phyloP scores from a whole-genome alignment of 129 eudicot genomes.

The Artemisia tridentata region DNA sequence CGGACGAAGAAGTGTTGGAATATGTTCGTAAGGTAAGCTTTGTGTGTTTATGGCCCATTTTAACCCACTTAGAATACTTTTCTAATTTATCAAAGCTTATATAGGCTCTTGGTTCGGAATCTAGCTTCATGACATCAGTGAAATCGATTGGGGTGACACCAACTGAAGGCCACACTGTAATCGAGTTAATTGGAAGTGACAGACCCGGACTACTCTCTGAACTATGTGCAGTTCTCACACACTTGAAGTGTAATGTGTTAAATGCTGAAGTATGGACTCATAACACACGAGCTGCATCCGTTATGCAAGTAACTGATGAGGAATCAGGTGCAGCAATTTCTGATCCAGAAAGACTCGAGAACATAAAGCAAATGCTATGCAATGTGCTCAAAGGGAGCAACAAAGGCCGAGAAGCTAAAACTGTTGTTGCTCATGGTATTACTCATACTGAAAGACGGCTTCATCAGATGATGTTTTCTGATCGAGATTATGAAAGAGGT shows the following conservation, averaged over 20 bases:
- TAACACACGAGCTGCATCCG: constrained; percentile 79
- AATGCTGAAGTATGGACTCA: constrained; percentile 92
- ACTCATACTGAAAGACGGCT: constrained; percentile 80
- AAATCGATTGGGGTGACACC: constrained; percentile 56
- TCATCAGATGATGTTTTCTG: constrained; percentile 86
- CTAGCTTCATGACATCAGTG: constrained; percentile 46
- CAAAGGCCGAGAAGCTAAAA: constrained; percentile 57
- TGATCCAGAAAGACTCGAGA: constrained; percentile 55
- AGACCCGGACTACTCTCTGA: constrained; percentile 84
- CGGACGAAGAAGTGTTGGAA: constrained; percentile 60
- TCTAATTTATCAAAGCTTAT: too few species aligned
- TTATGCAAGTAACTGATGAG: constrained; percentile 73
- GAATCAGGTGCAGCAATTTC: constrained; percentile 50
- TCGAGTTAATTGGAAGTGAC: constrained; percentile 73
- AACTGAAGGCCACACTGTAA: constrained; percentile 54
- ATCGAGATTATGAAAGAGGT: constrained; percentile 55
- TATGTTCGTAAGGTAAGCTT: constrained; percentile 44
- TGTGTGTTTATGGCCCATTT: too few species aligned
- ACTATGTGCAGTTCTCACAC: constrained; percentile 72
- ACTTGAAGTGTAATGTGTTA: constrained; percentile 83
- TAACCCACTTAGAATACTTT: too few species aligned
- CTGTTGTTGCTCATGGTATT: constrained; percentile 46
- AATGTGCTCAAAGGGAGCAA: constrained; percentile 75
- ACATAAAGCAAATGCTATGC: constrained; percentile 57
- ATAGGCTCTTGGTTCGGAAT: constrained; percentile 60